Evolutionary conservation across 2,329 filamentous ascomycete genomes (phyloP).

Genomic region (Fusarium sacchari): DNA sequence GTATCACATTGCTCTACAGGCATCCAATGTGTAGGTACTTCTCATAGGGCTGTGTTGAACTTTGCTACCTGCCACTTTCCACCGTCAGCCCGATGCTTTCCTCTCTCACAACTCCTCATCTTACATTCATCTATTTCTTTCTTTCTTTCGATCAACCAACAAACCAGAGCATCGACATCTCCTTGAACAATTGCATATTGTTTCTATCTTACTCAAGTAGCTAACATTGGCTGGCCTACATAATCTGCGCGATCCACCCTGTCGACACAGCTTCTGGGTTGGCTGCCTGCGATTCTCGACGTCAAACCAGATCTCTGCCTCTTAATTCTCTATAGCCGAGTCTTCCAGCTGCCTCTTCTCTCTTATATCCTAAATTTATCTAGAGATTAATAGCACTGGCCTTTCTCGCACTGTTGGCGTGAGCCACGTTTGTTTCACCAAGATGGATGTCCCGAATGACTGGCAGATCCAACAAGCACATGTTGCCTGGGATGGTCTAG

Average conservation of each 20-base stretch:
- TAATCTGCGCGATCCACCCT: neutral
- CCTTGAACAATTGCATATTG: neutral
- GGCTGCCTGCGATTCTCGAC: neutral
- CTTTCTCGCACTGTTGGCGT: neutral
- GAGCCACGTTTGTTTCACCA: neutral
- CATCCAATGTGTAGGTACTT: conserved; percentile 5
- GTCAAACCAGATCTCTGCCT: neutral
- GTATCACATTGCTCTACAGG: neutral
- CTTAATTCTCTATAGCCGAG: neutral
- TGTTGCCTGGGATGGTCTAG: neutral
- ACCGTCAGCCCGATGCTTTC: conserved; percentile 17
- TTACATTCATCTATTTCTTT: conserved; percentile 1
- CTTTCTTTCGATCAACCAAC: neutral
- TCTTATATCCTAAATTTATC: neutral
- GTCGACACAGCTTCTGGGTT: conserved; percentile 9
- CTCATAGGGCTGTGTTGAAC: conserved; percentile 11
- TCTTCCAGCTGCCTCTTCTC: neutral
- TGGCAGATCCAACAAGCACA: conserved; percentile 6
- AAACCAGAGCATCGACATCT: neutral
- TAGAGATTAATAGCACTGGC: neutral
- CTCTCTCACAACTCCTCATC: neutral
- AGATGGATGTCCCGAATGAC: conserved; percentile 14
- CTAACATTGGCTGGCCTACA: neutral
- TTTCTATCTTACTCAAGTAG: neutral
- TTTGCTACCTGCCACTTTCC: neutral